A percentile compares a stretch with the other conserved stretches of the same genome.
These are phyloP conservation scores for Tetrahymena elliotti DNA, from an alignment of 73 alveolate species.

Conservation along the genomic window DNA sequence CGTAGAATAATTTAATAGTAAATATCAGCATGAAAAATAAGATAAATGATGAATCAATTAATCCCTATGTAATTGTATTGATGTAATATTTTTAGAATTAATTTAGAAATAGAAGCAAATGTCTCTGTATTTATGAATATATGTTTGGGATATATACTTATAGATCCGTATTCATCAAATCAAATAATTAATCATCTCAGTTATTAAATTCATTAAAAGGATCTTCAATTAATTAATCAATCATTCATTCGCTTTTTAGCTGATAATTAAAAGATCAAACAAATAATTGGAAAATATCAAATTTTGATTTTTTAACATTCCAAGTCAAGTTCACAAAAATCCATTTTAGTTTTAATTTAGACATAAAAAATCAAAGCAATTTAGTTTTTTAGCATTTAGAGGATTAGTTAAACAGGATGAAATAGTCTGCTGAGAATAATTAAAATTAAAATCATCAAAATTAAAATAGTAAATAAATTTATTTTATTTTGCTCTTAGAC, in stretches of 20 bases:
- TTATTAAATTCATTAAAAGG: too few species aligned
- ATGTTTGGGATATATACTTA: neutral
- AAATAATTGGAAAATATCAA: neutral
- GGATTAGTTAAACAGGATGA: neutral
- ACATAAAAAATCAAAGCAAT: neutral
- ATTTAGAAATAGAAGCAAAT: too few species aligned
- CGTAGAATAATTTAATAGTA: neutral
- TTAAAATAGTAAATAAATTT: neutral
- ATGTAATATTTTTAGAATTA: neutral
- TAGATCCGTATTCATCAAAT: too few species aligned
- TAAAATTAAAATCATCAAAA: neutral
- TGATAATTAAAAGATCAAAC: neutral
- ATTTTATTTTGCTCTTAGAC: too few species aligned
- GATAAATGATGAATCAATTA: too few species aligned
- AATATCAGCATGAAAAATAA: neutral
- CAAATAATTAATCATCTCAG: too few species aligned
- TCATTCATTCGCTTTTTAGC: too few species aligned
- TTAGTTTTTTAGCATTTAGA: neutral
- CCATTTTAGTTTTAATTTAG: neutral
- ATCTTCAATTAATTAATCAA: too few species aligned
- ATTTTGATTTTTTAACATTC: neutral
- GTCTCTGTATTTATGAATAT: too few species aligned
- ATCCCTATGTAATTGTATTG: too few species aligned
- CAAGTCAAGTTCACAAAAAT: neutral
- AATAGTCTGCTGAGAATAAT: neutral